phyloP scores from a whole-genome alignment of 148 eudicot species.

The Rheum nobile region DNA sequence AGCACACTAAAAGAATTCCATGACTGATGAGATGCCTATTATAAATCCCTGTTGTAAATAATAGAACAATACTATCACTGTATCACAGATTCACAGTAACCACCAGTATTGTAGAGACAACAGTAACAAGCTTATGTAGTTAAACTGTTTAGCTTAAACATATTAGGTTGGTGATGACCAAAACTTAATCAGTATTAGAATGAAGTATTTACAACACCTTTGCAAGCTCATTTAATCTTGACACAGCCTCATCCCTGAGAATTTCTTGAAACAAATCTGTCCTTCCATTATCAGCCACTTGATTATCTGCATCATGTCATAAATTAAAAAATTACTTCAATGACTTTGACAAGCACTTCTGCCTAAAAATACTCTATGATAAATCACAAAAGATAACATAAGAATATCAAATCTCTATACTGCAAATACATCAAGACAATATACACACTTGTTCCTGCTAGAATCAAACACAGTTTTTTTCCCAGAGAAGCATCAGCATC shows the following conservation, averaged over 20 bases:
- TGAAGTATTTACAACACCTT: slow-evolving; percentile 34
- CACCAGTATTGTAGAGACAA: too few species aligned
- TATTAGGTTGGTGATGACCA: background rate
- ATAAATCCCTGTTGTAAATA: background rate
- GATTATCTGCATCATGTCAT: slow-evolving; percentile 23
- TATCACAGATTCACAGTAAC: too few species aligned
- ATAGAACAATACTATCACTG: background rate
- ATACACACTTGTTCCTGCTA: background rate
- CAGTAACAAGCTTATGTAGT: background rate
- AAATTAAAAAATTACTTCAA: background rate
- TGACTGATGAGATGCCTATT: background rate
- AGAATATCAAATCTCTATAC: background rate
- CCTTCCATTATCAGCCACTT: slow-evolving; percentile 24
- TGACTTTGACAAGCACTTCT: background rate
- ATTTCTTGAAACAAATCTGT: slow-evolving; percentile 33
- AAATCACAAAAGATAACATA: background rate
- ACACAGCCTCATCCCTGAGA: slow-evolving; percentile 64
- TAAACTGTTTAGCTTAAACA: background rate
- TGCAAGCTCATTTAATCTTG: slow-evolving; percentile 63
- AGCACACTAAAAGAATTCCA: background rate
- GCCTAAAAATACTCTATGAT: background rate
- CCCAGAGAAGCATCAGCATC: background rate
- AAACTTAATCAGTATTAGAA: background rate
- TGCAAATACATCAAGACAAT: background rate
- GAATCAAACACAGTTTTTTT: background rate